phyloP scores from a whole-genome alignment of 2,329 filamentous ascomycete genomes.

The Cercospora sp. region DNA sequence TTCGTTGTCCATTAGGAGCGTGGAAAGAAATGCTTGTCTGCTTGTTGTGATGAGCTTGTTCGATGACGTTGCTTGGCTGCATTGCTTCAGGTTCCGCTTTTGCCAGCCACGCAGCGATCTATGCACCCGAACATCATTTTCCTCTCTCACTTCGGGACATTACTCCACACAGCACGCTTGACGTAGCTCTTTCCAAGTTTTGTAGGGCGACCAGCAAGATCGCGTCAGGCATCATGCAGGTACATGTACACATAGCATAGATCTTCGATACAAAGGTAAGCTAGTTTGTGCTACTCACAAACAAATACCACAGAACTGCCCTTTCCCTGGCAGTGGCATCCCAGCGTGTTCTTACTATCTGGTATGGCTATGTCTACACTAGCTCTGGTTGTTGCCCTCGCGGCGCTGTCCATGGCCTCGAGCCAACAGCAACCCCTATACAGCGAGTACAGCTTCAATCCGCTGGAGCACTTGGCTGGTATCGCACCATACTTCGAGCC shows the following conservation, averaged over 20 bases:
- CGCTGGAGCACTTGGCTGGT: slow-evolving; percentile 52
- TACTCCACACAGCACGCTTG: slow-evolving; percentile 6
- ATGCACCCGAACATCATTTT: slow-evolving; percentile 5
- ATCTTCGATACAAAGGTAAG: slow-evolving; percentile 8
- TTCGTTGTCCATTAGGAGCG: not conserved
- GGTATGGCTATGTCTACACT: slow-evolving; percentile 18
- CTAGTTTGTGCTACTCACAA: slow-evolving; percentile 3
- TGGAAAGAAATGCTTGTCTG: slow-evolving; percentile 2
- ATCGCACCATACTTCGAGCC: slow-evolving; percentile 55
- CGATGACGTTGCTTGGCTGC: slow-evolving; percentile 16
- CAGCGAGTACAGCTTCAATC: slow-evolving; percentile 48
- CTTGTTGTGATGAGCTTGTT: slow-evolving; percentile 4
- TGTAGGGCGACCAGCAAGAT: slow-evolving; percentile 15
- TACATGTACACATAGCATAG: slow-evolving; percentile 10
- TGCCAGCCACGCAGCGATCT: slow-evolving; percentile 6
- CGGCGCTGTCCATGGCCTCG: slow-evolving; percentile 26
- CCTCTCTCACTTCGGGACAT: slow-evolving; percentile 15
- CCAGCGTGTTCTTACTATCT: not conserved
- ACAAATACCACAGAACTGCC: not conserved
- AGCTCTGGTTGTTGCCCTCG: slow-evolving; percentile 19
- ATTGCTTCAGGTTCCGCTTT: slow-evolving; percentile 3
- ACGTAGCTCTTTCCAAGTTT: slow-evolving; percentile 21
- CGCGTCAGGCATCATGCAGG: slow-evolving; percentile 9
- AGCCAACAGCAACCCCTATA: slow-evolving; percentile 34
- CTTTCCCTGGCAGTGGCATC: slow-evolving; percentile 4